These are phyloP conservation scores for Sabuloglossum arenarium DNA, from an alignment of 495 filamentous ascomycete genomes.

Conservation along the genomic window DNA sequence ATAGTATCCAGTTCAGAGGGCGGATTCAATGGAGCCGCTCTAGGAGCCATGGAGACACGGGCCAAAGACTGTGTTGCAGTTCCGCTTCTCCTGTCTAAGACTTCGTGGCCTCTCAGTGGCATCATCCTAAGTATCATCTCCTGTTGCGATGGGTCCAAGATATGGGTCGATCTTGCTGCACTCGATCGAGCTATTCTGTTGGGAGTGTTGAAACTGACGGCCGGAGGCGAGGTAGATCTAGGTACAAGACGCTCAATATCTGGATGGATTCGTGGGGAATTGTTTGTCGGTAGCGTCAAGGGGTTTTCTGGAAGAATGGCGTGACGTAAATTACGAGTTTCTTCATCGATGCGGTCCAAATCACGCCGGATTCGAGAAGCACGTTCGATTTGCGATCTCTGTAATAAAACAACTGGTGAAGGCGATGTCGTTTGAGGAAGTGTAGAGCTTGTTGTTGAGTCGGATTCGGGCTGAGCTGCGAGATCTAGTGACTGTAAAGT, in stretches of 20 bases:
- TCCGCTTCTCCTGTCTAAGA: not conserved
- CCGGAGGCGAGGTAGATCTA: not conserved
- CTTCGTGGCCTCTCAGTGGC: not conserved
- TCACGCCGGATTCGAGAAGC: not conserved
- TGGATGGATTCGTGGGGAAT: not conserved
- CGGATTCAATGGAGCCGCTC: not conserved
- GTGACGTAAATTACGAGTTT: not conserved
- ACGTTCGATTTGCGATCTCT: not conserved
- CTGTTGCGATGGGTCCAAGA: no score
- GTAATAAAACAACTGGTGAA: not conserved
- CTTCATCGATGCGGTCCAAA: not conserved
- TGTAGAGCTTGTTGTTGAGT: not conserved
- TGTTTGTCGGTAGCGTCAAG: not conserved
- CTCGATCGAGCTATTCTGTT: not conserved
- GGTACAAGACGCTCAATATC: not conserved
- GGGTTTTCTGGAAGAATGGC: not conserved
- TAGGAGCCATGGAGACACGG: not conserved
- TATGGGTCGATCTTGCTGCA: no score
- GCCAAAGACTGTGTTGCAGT: not conserved
- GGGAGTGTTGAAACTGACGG: not conserved
- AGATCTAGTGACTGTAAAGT: not conserved
- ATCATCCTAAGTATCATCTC: not conserved
- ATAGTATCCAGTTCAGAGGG: not conserved
- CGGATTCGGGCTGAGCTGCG: not conserved
- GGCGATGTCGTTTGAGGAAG: not conserved